Conservation (phyloP, 805 yeast genomes). For the Barnettozyma salicaria region DNA sequence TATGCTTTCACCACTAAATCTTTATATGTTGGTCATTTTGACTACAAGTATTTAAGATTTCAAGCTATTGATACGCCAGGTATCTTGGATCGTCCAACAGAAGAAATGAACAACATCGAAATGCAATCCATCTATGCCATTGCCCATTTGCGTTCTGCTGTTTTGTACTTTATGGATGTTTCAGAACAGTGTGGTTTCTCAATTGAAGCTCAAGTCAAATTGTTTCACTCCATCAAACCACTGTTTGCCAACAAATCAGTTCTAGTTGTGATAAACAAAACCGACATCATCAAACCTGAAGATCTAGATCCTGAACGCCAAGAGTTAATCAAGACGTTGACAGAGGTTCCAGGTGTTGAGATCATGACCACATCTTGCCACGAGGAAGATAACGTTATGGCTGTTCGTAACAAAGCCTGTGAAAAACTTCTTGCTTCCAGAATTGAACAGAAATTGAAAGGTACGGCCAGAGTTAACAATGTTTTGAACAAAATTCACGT, state of each 20-base stretch:
- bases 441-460: conserved; percentile 93
- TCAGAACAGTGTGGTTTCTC: conserved; percentile 99
- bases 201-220: conserved; percentile 93
- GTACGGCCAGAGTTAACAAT: conserved; percentile 80
- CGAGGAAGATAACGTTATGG: conserved; percentile 92
- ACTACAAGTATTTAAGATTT: conserved; percentile 93
- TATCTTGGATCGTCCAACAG: conserved; percentile 96
- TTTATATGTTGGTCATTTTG: conserved; percentile 96
- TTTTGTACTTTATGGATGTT: conserved; percentile 94
- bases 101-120: conserved; percentile 99
- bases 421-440: conserved; percentile 93
- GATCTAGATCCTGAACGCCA: conserved; percentile 76
- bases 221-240: conserved; percentile 95
- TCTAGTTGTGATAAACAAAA: conserved; percentile 90
- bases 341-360: conserved; percentile 75
- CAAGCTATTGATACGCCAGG: conserved; percentile 99
- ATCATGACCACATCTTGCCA: conserved; percentile 90
- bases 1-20: conserved; percentile 99
- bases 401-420: conserved; percentile 94
- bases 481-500: conserved; percentile 95
- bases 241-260: conserved; percentile 95
- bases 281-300: conserved; percentile 81
- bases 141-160: conserved; percentile 96
- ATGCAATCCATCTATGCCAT: conserved; percentile 99
- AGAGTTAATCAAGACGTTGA: conserved; percentile 59